phyloP scores from a whole-genome alignment of 192 early-diverging fungal genomes.

The Coemansia sp. region DNA sequence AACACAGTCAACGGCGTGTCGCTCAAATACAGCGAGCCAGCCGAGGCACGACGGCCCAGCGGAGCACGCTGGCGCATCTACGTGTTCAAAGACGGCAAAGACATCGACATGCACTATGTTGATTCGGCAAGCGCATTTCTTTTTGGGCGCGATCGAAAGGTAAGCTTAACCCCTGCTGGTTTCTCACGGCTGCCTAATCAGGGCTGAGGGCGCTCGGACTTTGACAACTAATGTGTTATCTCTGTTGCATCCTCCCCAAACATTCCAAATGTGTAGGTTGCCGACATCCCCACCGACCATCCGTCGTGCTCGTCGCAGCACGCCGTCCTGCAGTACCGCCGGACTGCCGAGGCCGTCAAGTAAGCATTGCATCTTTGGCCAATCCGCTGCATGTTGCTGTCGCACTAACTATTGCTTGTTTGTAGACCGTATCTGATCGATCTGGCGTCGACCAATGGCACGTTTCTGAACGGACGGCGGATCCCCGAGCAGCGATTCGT shows the following conservation, averaged over 20 bases:
- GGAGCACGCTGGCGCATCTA: conserved; percentile 74
- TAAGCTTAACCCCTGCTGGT: background rate
- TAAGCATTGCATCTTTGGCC: conserved; percentile 9
- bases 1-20: conserved; percentile 85
- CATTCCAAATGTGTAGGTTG: conserved; percentile 56
- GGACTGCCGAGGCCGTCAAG: conserved; percentile 45
- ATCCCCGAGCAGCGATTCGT: conserved; percentile 77
- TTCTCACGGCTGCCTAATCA: conserved; percentile 7
- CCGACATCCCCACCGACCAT: conserved; percentile 93
- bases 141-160: conserved; percentile 81
- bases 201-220: background rate
- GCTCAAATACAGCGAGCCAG: conserved; percentile 90
- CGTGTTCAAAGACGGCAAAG: conserved; percentile 90
- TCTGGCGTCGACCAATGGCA: conserved; percentile 88
- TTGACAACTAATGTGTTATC: too few species aligned
- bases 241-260: too few species aligned
- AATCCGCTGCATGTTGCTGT: background rate
- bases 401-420: background rate
- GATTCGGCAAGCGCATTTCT: conserved; percentile 84
- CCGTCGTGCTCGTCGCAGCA: conserved; percentile 95
- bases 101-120: conserved; percentile 83
- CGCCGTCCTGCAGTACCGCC: conserved; percentile 87
- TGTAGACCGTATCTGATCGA: conserved; percentile 91
- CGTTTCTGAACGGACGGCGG: conserved; percentile 76
- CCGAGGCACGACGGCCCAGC: conserved; percentile 79